Percentiles rank a stretch among this genome's conserved stretches.
phyloP scores from a whole-genome alignment of 2,329 filamentous ascomycete species.

The Nigrograna mackinnonii region DNA sequence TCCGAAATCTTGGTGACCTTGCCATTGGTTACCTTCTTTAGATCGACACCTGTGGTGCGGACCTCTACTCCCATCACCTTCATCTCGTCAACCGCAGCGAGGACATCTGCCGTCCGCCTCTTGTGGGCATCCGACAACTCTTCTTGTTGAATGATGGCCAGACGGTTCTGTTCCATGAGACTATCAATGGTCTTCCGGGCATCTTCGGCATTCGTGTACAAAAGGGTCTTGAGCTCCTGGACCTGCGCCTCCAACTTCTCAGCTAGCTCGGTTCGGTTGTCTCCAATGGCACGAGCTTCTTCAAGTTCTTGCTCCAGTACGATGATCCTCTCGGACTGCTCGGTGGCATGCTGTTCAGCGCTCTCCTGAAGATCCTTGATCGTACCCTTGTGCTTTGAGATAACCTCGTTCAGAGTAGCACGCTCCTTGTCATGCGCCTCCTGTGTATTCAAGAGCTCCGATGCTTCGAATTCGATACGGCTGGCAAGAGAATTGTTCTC shows the following conservation, averaged over 20 bases:
- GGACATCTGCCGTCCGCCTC: constrained; percentile 29
- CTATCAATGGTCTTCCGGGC: constrained; percentile 34
- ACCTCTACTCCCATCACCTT: constrained; percentile 35
- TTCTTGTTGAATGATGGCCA: constrained; percentile 34
- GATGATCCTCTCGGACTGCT: constrained; percentile 27
- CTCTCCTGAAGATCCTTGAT: constrained; percentile 37
- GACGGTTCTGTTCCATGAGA: constrained; percentile 28
- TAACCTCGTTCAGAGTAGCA: constrained; percentile 38
- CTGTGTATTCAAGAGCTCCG: constrained; percentile 33
- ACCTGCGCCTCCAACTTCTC: constrained; percentile 31
- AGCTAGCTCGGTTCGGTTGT: constrained; percentile 36
- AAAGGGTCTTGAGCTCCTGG: constrained; percentile 34
- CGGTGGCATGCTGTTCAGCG: constrained; percentile 20
- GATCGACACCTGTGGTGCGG: constrained; percentile 24
- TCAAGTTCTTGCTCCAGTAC: constrained; percentile 34
- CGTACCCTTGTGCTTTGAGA: constrained; percentile 41
- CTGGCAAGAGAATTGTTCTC: constrained; percentile 31
- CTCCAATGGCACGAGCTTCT: constrained; percentile 37
- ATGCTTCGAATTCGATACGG: constrained; percentile 30
- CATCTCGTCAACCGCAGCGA: constrained; percentile 35
- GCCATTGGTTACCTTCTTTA: constrained; percentile 30
- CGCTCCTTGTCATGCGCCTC: constrained; percentile 31
- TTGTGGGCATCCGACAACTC: constrained; percentile 26
- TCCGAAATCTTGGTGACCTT: constrained; percentile 35
- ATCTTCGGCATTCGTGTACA: constrained; percentile 29